These are phyloP conservation scores for Aspergillus asperescens DNA, from an alignment of 495 filamentous ascomycete species.

Conservation along the genomic window DNA sequence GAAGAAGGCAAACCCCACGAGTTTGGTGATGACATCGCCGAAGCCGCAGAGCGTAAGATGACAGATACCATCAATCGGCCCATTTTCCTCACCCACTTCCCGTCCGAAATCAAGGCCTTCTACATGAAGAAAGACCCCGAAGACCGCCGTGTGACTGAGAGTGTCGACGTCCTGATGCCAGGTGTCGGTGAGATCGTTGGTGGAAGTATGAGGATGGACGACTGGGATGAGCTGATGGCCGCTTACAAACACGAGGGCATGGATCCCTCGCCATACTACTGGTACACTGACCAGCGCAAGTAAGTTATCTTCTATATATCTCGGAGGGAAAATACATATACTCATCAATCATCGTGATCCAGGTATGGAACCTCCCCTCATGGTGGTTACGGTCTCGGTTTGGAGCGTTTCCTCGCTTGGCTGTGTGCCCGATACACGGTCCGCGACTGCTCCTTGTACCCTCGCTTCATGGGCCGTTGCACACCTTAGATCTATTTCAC, in stretches of 20 bases:
- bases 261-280: slow-evolving; percentile 84
- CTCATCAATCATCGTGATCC: slow-evolving; percentile 4
- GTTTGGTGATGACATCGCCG: slow-evolving; percentile 97
- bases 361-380: slow-evolving; percentile 94
- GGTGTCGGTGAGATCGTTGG: slow-evolving; percentile 97
- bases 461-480: slow-evolving; percentile 89
- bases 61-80: slow-evolving; percentile 91
- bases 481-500: slow-evolving; percentile 55
- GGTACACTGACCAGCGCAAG: slow-evolving; percentile 99
- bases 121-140: slow-evolving; percentile 93
- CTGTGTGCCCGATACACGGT: slow-evolving; percentile 89
- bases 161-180: slow-evolving; percentile 93
- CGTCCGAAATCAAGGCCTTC: slow-evolving; percentile 96
- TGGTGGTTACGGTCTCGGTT: slow-evolving; percentile 90
- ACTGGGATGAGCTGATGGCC: slow-evolving; percentile 84
- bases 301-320: slow-evolving; percentile 46
- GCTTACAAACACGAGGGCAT: slow-evolving; percentile 87
- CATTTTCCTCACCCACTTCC: slow-evolving; percentile 97
- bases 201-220: slow-evolving; percentile 92
- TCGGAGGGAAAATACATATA: neutral
- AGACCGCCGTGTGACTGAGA: slow-evolving; percentile 89
- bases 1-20: slow-evolving; percentile 84
- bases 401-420: slow-evolving; percentile 97
- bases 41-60: slow-evolving; percentile 95
- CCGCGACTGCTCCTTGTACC: slow-evolving; percentile 83